phyloP scores from a whole-genome alignment of 768 basidiomycete genomes.

The Amanita exitialis region DNA sequence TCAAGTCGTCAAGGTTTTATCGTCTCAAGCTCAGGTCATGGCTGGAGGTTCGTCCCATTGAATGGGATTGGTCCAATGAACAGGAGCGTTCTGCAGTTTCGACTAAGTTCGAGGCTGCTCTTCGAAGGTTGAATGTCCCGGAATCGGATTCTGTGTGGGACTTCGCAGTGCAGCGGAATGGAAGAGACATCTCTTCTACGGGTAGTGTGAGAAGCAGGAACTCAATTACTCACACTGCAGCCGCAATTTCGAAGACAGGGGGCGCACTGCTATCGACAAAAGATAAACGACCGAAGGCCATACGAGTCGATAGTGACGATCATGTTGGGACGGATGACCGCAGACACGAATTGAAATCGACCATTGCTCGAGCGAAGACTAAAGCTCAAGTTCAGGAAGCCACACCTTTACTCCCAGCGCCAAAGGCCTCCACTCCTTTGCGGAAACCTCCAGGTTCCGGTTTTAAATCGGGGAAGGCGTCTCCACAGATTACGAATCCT shows the following conservation, averaged over 20 bases:
- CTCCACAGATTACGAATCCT: slow-evolving; percentile 12
- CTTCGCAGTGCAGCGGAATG: neutral
- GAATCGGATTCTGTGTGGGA: slow-evolving; percentile 54
- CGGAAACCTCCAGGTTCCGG: slow-evolving; percentile 38
- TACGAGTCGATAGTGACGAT: neutral
- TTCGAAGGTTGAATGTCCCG: slow-evolving; percentile 42
- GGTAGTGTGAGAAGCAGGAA: neutral
- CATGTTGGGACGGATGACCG: neutral
- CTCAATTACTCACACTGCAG: neutral
- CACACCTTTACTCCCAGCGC: neutral
- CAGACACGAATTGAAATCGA: neutral
- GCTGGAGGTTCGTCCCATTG: slow-evolving; percentile 63
- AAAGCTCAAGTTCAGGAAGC: neutral
- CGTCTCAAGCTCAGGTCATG: slow-evolving; percentile 46
- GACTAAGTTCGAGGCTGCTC: slow-evolving; percentile 37
- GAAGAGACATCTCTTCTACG: neutral
- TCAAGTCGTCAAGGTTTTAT: slow-evolving; percentile 31
- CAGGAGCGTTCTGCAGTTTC: slow-evolving; percentile 39
- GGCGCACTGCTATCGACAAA: neutral
- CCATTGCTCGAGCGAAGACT: neutral
- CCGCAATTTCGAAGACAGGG: neutral
- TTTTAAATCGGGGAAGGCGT: slow-evolving; percentile 27
- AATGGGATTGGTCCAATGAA: slow-evolving; percentile 42
- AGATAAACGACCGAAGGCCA: neutral
- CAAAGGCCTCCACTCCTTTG: neutral